A percentile compares a stretch with the other conserved stretches of the same genome.
Evolutionary conservation across 192 early-diverging fungal genomes (phyloP).

Genomic region (Paraglomus brasilianum): DNA sequence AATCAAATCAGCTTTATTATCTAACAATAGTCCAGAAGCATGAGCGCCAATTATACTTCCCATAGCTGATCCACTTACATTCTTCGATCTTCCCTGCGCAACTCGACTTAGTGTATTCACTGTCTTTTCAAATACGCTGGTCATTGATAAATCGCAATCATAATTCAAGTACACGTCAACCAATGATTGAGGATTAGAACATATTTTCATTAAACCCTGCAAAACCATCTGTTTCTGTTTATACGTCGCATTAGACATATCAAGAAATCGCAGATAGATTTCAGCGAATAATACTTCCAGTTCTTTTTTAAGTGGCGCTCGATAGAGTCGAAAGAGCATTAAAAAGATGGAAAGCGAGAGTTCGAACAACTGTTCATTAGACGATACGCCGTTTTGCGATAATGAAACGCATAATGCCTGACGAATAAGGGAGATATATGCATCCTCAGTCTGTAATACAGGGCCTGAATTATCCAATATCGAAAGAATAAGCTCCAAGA

Average conservation of each 20-base stretch:
- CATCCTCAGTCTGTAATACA: constrained; percentile 40
- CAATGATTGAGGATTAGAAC: constrained; percentile 70
- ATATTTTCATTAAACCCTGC: constrained; percentile 66
- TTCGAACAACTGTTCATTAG: constrained; percentile 49
- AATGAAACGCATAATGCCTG: constrained; percentile 47
- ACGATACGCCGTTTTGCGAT: constrained; percentile 48
- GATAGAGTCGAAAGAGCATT: constrained; percentile 43
- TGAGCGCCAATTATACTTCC: constrained; percentile 46
- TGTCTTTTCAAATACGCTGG: constrained; percentile 87
- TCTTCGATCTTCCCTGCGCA: constrained; percentile 44
- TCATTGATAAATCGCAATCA: constrained; percentile 81
- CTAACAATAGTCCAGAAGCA: constrained; percentile 30
- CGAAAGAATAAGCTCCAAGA: constrained; percentile 47
- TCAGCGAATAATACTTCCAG: constrained; percentile 86
- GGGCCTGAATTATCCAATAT: constrained; percentile 51
- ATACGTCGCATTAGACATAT: constrained; percentile 65
- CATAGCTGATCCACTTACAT: constrained; percentile 34
- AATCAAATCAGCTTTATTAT: constrained; percentile 40
- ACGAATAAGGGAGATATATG: constrained; percentile 42
- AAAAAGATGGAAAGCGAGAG: constrained; percentile 47
- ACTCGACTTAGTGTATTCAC: constrained; percentile 63
- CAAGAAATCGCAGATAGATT: constrained; percentile 82
- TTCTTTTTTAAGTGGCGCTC: constrained; percentile 71
- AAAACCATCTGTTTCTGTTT: constrained; percentile 76
- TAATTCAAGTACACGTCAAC: constrained; percentile 95